These are phyloP conservation scores for Phytophthora constricta DNA, from an alignment of 352 stramenopile species.

Conservation along the genomic window DNA sequence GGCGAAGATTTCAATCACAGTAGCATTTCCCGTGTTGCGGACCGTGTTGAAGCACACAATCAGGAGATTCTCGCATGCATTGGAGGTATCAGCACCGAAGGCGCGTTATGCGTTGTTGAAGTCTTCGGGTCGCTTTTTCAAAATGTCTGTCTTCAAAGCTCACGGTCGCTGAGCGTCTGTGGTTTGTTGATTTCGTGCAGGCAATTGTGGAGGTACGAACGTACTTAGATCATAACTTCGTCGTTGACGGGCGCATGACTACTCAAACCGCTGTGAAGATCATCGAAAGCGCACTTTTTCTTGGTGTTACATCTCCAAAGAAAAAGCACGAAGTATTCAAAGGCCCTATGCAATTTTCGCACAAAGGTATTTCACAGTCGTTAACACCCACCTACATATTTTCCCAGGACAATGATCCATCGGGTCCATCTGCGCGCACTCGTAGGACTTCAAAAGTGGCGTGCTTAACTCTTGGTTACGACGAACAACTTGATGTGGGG, in stretches of 20 bases:
- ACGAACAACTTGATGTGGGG: background rate
- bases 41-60: conserved; percentile 24
- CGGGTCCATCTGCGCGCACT: background rate
- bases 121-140: conserved; percentile 39
- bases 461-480: background rate
- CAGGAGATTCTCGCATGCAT: conserved; percentile 19
- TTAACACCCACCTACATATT: background rate
- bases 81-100: conserved; percentile 33
- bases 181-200: conserved; percentile 25
- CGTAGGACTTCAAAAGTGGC: conserved; percentile 12
- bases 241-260: conserved; percentile 17
- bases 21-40: conserved; percentile 27
- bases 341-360: background rate
- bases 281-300: conserved; percentile 23
- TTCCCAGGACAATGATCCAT: background rate
- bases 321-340: background rate
- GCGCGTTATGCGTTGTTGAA: conserved; percentile 34
- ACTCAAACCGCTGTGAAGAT: conserved; percentile 29
- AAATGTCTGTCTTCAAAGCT: conserved; percentile 36
- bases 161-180: conserved; percentile 15
- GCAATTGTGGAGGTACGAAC: conserved; percentile 17
- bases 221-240: conserved; percentile 34
- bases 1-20: conserved; percentile 14
- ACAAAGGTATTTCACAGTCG: background rate
- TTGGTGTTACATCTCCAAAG: background rate